Evolutionary conservation across 75 land plant genomes (phyloP).

Genomic region (Ceratopteris richardii): DNA sequence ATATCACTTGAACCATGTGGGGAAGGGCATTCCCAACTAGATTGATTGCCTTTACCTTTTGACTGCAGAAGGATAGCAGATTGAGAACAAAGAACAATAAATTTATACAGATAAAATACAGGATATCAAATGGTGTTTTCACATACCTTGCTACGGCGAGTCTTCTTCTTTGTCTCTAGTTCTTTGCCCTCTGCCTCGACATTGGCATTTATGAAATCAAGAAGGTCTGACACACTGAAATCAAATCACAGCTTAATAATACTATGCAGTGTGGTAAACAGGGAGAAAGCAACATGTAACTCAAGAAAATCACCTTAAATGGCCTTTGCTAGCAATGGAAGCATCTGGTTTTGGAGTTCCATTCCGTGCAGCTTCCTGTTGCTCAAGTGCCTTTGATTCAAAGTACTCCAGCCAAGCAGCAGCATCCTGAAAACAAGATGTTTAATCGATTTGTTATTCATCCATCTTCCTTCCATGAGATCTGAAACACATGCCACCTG

Average conservation of each 20-base stretch:
- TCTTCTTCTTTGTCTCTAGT: slow-evolving; percentile 39
- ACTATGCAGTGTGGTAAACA: too few relatives aligned
- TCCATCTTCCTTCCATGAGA: too few relatives aligned
- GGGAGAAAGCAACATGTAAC: too few relatives aligned
- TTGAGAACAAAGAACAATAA: neutral
- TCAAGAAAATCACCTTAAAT: slow-evolving; percentile 58
- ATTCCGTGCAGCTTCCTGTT: slow-evolving; percentile 92
- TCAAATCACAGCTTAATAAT: too few relatives aligned
- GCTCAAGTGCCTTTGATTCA: slow-evolving; percentile 85
- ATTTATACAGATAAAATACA: neutral
- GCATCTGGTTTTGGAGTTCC: slow-evolving; percentile 91
- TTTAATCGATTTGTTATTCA: too few relatives aligned
- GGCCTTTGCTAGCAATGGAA: slow-evolving; percentile 92
- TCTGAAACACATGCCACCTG: too few relatives aligned
- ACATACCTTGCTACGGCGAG: slow-evolving; percentile 43
- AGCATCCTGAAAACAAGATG: slow-evolving; percentile 80
- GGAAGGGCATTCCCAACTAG: neutral
- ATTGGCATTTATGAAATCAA: slow-evolving; percentile 74
- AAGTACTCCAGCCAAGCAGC: slow-evolving; percentile 97
- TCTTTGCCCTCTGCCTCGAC: slow-evolving; percentile 41
- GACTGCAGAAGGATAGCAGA: slow-evolving; percentile 7
- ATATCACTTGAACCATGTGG: slow-evolving; percentile 1
- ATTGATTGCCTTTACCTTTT: slow-evolving; percentile 3
- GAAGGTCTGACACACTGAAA: slow-evolving; percentile 81
- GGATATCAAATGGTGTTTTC: neutral